Evolutionary conservation across 2,329 filamentous ascomycete genomes (phyloP).

Genomic region (Colletotrichum spinosum): DNA sequence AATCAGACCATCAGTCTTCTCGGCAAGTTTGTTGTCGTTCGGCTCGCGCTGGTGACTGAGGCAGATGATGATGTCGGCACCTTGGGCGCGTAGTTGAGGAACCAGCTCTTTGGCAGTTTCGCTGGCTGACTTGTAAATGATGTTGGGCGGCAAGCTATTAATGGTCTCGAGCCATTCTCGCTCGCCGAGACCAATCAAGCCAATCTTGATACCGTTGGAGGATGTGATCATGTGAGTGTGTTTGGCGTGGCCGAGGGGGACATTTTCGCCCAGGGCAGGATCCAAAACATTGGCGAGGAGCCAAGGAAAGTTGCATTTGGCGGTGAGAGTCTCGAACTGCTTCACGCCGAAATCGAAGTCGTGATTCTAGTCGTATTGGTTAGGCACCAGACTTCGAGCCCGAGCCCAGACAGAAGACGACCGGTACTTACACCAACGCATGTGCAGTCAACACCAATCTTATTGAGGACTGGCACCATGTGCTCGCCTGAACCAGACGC

Average conservation of each 20-base stretch:
- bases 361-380: constrained; percentile 73
- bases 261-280: constrained; percentile 79
- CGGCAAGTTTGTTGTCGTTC: constrained; percentile 88
- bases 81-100: constrained; percentile 77
- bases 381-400: constrained; percentile 24
- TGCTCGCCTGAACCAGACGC: constrained; percentile 69
- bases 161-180: constrained; percentile 91
- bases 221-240: constrained; percentile 82
- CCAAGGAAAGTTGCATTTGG: constrained; percentile 88
- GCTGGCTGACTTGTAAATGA: constrained; percentile 84
- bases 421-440: constrained; percentile 77
- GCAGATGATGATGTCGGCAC: constrained; percentile 85
- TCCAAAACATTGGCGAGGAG: constrained; percentile 90
- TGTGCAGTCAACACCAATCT: constrained; percentile 81
- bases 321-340: constrained; percentile 79
- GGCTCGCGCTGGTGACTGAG: constrained; percentile 89
- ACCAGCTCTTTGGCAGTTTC: constrained; percentile 81
- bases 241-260: constrained; percentile 80
- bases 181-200: constrained; percentile 87
- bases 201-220: constrained; percentile 87
- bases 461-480: constrained; percentile 89
- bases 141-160: constrained; percentile 83
- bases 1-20: constrained; percentile 77
- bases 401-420: background rate
- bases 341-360: constrained; percentile 91